Base-by-base conservation (phyloP, 257 asterid genomes). In the Salvia hispanica region DNA sequence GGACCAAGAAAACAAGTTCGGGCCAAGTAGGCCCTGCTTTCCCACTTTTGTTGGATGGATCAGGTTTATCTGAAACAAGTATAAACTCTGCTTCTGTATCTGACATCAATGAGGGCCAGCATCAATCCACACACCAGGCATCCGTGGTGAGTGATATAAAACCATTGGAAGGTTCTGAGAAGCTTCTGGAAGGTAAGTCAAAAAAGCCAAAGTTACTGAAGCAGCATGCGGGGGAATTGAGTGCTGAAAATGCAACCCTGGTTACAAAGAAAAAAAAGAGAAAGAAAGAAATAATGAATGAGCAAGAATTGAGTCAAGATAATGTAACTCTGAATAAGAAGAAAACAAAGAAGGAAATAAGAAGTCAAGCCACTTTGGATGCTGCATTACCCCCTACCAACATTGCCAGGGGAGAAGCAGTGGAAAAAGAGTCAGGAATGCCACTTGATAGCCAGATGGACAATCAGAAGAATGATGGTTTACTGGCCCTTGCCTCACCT, bases 191-290 rank as follows among this genome's bases (percentile, higher is more conserved):
- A 56, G 69, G 82, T 80, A 85, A 79, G 62, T 61, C 45, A 51
- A 83, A 84, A 71, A 93, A 82, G 61, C 79, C 66, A 15, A 86
- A 90, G 84, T 64, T 67, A 53, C 81, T 64, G 55, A 86, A 84
- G 80, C 91, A 76, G 64, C 79, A 69, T 36, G 74, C 66, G 34
- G 88, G 74, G 62, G 93, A 88, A 68, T 28, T 73, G 69, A 74
- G 72, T 37, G 66, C 74, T 42, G 90, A 78, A 69, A 62, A 79
- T 67, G 74, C 84, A 44, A 69, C 62, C 67, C 45, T 70, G 45
- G 79, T 67, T 63, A 67, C 62, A 39, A 62, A 62, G 79, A 82
- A 82, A 76, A 86, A 68, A 66, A 91, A 87, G 79, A 82, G 73
- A 62, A 84, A 84, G 83, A 81, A 73, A 66, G 86, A 70, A 18